A percentile compares a stretch with the other conserved stretches of the same genome.
Evolutionary conservation across 1,284 basidiomycete genomes (phyloP).

Genomic region (Ceratorhiza oryzae-sativae): DNA sequence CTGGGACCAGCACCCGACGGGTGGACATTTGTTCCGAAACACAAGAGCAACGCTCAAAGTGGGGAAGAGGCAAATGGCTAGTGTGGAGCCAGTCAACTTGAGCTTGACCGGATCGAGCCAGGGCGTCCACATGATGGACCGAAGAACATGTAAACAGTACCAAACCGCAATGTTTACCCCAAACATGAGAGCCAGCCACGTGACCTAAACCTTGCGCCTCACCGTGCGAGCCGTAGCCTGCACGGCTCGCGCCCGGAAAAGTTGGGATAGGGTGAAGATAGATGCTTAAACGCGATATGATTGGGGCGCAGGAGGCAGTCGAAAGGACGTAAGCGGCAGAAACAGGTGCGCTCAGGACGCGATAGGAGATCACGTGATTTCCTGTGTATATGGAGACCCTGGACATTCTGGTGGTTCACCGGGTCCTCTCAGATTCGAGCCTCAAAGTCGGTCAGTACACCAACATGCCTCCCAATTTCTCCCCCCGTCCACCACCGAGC

Average conservation of each 20-base stretch:
- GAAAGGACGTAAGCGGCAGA: constrained; percentile 1
- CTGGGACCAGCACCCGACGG: constrained; percentile 71
- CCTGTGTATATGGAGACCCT: neutral
- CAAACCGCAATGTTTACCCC: constrained; percentile 7
- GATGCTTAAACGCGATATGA: neutral
- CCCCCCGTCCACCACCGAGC: constrained; percentile 37
- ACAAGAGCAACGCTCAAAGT: constrained; percentile 72
- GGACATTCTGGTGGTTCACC: constrained; percentile 22
- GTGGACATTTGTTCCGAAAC: constrained; percentile 76
- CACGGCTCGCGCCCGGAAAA: neutral
- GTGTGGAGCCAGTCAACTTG: constrained; percentile 24
- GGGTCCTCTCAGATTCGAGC: constrained; percentile 23
- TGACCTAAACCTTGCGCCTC: neutral
- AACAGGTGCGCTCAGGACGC: constrained; percentile 13
- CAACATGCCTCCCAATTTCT: constrained; percentile 33
- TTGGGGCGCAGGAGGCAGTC: neutral
- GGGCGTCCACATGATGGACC: constrained; percentile 27
- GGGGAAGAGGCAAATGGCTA: constrained; percentile 61
- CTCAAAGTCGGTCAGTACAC: constrained; percentile 24
- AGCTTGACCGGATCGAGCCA: constrained; percentile 33
- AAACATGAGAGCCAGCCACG: constrained; percentile 16
- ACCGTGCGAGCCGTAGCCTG: neutral
- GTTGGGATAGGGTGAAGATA: neutral
- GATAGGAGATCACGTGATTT: constrained; percentile 4
- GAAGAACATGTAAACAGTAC: neutral